Evolutionary conservation across 495 filamentous ascomycete genomes (phyloP), one percentile per base, ranked within the genome.

Genomic region (Cryomyces minteri): DNA sequence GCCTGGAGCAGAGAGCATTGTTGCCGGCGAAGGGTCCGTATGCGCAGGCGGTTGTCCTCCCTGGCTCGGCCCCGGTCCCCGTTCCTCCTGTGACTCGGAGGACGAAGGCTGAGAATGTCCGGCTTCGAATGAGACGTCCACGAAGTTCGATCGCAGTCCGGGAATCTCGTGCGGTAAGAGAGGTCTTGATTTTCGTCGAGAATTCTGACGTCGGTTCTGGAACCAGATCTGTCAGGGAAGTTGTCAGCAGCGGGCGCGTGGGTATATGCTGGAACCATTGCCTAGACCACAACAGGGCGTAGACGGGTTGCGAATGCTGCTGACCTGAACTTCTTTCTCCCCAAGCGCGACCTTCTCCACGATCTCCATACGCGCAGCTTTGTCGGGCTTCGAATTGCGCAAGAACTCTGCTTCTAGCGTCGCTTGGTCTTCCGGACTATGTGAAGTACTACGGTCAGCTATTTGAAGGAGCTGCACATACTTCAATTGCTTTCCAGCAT

Each of bases 311-410:
- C 18, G 18, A 25, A 25, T 25, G 18, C 9, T 39, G 67, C 81
- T 69, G 55, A 95, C 90, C 76, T 96, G 92, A 12, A 96, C 85
- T 69, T 95, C 88, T 61, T 95, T 95, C 65, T 99, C 90, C 49
- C 83, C 90, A 53, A 99, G 71, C 40, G 82, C 78, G 44, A 96
- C 92, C 58, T 74, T 77, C 61, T 72, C 74, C 44, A 88, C 81
- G 47, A 99, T 84, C 54, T 78, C 80, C 39, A 80, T 70, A 57
- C 90, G 82, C 56, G 82, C 79, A 11, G 76, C 69, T 62, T 95
- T 95, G 67, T 96, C 90, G 44, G 92, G 92, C 58, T 94, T 94
- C 4, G 86, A 71, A 57, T 95, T 88, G 33, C 67, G 68, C 50
- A 76, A 70, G 58, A 93, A 96, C 54, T 90, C 88, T 29, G 78